A percentile compares a stretch with the other conserved stretches of the same genome.
These are phyloP conservation scores for Podospora tetraspora DNA, from an alignment of 495 filamentous ascomycete species.

Conservation along the genomic window DNA sequence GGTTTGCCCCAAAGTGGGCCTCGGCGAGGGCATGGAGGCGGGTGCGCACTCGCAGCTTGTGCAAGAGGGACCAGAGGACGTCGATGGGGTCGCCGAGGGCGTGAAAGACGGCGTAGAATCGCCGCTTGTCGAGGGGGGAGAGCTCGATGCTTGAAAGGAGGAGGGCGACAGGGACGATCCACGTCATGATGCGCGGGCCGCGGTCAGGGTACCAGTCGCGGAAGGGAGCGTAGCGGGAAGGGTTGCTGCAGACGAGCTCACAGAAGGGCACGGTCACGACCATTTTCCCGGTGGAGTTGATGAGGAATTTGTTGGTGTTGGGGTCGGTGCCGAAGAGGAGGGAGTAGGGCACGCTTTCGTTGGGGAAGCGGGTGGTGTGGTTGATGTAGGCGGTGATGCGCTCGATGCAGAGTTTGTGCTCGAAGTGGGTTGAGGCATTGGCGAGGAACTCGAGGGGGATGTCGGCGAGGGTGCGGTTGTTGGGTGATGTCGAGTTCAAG, in stretches of 20 bases:
- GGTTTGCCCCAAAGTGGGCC: neutral
- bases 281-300: neutral
- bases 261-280: neutral
- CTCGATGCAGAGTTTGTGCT: neutral
- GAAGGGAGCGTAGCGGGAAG: neutral
- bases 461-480: neutral
- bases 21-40: neutral
- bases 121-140: conserved; percentile 5
- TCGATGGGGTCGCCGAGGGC: conserved; percentile 9
- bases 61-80: conserved; percentile 1
- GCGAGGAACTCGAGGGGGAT: neutral
- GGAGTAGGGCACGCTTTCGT: neutral
- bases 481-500: neutral
- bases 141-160: conserved; percentile 14
- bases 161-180: conserved; percentile 11
- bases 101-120: neutral
- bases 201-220: conserved; percentile 4
- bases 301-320: neutral
- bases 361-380: neutral
- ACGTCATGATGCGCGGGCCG: conserved; percentile 6
- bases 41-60: conserved; percentile 3
- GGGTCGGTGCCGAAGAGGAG: neutral
- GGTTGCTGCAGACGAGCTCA: neutral
- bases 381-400: neutral
- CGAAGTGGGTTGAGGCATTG: neutral